Base-by-base conservation (phyloP, 2,329 filamentous ascomycete species). In the Sporothrix pallida region DNA sequence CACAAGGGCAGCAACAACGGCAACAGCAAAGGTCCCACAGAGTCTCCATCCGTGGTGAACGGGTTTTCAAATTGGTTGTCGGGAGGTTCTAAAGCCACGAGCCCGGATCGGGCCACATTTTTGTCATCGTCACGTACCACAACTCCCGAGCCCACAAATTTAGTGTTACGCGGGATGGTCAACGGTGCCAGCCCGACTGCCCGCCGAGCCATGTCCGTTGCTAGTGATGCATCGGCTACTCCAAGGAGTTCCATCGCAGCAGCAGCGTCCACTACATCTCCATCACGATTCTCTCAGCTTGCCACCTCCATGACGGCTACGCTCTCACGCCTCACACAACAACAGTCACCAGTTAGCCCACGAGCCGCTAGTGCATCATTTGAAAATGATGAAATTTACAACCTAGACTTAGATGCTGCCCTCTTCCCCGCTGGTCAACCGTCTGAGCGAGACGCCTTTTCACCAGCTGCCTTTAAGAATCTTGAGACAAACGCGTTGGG, bases 381-480 rank as follows among this genome's bases (percentile, higher is more conserved):
- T 73, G 77, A 78, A 31, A 81, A 86, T 72, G 88, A 90, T 74
- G 87, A 89, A 74, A 83, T 90, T 6, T 84, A 86, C 76, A 84
- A 83, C 69, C 81, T 91, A 68, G 84, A 90, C 77, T 83, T 91
- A 54, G 84, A 87, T 46, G 79, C 84, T 1, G 85, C 86, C 0
- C 83, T 91, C 13, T 89, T 87, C 74, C 87, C 88, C 0, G 75
- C 80, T 0, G 82, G 82, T 1, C 77, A 82, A 0, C 82, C 86
- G 0, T 76, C 78, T 0, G 83, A 85, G 13, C 80, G 83, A 52
- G 86, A 89, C 56, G 78, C 86, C 1, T 89, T 89, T 79, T 89
- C 88, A 0, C 88, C 88, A 0, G 84, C 87, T 0, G 86, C 87
- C 10, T 91, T 86, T 81, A 89, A 89, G 78, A 90, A 88, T 78